Percentiles rank a stretch among this genome's conserved stretches.
Conservation (phyloP, 1,284 basidiomycete genomes). For the Cutaneotrichosporon arboriforme region DNA sequence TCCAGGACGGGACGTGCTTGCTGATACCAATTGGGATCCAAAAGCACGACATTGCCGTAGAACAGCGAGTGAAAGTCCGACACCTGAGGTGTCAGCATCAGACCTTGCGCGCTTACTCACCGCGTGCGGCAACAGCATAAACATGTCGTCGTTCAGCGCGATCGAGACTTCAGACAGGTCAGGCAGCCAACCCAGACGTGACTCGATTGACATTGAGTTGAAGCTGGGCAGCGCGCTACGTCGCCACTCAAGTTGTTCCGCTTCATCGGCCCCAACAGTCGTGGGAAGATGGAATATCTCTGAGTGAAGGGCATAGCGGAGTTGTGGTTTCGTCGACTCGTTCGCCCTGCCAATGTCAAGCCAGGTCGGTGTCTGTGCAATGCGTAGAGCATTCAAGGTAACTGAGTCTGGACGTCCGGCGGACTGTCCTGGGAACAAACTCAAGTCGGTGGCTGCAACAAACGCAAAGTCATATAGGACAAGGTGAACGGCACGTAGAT, state of each 20-base stretch:
- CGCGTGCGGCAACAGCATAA: conserved; percentile 10
- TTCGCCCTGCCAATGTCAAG: conserved; percentile 27
- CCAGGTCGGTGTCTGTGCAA: conserved; percentile 43
- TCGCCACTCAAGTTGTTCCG: conserved; percentile 32
- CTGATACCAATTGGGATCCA: conserved; percentile 35
- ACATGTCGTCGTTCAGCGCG: conserved; percentile 44
- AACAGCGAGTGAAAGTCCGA: conserved; percentile 43
- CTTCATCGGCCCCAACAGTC: conserved; percentile 17
- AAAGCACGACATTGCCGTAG: conserved; percentile 42
- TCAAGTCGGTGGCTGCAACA: conserved; percentile 20
- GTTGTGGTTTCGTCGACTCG: conserved; percentile 17
- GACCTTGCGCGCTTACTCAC: not conserved
- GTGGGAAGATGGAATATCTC: conserved; percentile 43
- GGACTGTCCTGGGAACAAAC: too few species aligned
- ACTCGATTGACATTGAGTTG: conserved; percentile 47
- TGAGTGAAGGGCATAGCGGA: conserved; percentile 37
- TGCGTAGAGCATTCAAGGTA: conserved; percentile 19
- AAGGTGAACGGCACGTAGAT: conserved; percentile 36
- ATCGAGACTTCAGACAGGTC: conserved; percentile 38
- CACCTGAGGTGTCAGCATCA: conserved; percentile 12
- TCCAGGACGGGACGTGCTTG: conserved; percentile 38
- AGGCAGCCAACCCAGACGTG: conserved; percentile 39
- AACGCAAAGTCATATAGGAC: conserved; percentile 39
- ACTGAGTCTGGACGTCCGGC: not conserved
- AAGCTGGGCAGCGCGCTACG: conserved; percentile 39